Percentiles rank a stretch among this genome's conserved stretches.
phyloP scores from a whole-genome alignment of 2,329 filamentous ascomycete species.

The Epicoccum sorghinum region DNA sequence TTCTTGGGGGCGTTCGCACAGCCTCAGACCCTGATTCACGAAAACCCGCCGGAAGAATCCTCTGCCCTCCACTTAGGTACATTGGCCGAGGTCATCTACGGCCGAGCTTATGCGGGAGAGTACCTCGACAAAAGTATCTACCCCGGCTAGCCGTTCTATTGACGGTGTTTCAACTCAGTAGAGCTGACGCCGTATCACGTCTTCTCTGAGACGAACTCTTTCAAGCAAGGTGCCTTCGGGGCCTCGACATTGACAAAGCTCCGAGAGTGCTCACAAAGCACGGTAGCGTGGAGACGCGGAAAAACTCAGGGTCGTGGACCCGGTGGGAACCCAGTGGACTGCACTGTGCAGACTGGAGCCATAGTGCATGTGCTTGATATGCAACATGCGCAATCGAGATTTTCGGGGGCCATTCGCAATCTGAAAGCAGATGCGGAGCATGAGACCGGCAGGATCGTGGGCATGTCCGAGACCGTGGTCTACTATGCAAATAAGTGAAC shows the following conservation, averaged over 20 bases:
- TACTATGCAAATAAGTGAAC: no score
- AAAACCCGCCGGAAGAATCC: conserved; percentile 13
- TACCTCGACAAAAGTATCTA: conserved; percentile 5
- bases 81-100: conserved; percentile 9
- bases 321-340: neutral
- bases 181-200: neutral
- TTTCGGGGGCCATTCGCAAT: neutral
- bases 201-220: neutral
- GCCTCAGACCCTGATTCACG: conserved; percentile 14
- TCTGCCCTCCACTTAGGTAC: neutral
- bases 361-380: conserved; percentile 1
- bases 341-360: neutral
- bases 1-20: neutral
- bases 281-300: conserved; percentile 3
- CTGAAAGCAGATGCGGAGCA: neutral
- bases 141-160: neutral
- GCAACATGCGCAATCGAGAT: neutral
- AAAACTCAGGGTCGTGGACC: conserved; percentile 3
- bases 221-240: neutral
- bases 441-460: neutral
- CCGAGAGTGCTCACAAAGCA: neutral
- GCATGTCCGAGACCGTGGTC: neutral
- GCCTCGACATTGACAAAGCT: neutral
- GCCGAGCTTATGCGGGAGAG: conserved; percentile 7
- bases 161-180: conserved; percentile 7